These are phyloP conservation scores for Ambispora gerdemannii DNA, from an alignment of 192 early-diverging fungal species.

Conservation along the genomic window DNA sequence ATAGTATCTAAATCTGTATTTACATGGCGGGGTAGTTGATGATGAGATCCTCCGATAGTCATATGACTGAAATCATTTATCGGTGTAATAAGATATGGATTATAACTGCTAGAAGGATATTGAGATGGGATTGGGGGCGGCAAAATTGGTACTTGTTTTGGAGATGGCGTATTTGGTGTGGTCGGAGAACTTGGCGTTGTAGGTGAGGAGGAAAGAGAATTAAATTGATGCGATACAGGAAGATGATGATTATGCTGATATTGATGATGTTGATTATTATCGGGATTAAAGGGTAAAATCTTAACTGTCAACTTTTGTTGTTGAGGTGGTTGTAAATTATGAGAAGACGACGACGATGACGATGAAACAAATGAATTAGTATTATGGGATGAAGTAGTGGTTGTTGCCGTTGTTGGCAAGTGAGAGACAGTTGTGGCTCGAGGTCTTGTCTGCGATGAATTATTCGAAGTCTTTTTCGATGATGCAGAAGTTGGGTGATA, in stretches of 20 bases:
- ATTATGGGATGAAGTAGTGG: neutral
- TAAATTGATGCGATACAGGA: neutral
- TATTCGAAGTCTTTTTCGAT: conserved; percentile 10
- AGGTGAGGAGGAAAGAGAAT: neutral
- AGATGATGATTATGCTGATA: conserved; percentile 1
- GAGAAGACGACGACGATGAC: neutral
- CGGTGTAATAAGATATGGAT: conserved; percentile 1
- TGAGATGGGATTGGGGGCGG: neutral
- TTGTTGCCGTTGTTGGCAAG: neutral
- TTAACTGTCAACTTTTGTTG: conserved; percentile 24
- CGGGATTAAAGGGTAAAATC: neutral
- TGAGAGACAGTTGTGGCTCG: conserved; percentile 22
- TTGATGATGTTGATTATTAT: neutral
- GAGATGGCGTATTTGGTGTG: conserved; percentile 4
- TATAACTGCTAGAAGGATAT: neutral
- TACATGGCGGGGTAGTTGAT: neutral
- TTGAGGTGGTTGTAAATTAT: neutral
- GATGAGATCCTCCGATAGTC: neutral
- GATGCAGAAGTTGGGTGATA: neutral
- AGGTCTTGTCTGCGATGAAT: conserved; percentile 1
- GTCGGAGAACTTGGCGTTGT: conserved; percentile 9
- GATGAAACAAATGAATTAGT: neutral
- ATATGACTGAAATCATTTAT: conserved; percentile 1
- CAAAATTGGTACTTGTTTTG: conserved; percentile 9
- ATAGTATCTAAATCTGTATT: neutral